Evolutionary conservation across 2,329 filamentous ascomycete species (phyloP).

Genomic region (Peltaster fructicola): DNA sequence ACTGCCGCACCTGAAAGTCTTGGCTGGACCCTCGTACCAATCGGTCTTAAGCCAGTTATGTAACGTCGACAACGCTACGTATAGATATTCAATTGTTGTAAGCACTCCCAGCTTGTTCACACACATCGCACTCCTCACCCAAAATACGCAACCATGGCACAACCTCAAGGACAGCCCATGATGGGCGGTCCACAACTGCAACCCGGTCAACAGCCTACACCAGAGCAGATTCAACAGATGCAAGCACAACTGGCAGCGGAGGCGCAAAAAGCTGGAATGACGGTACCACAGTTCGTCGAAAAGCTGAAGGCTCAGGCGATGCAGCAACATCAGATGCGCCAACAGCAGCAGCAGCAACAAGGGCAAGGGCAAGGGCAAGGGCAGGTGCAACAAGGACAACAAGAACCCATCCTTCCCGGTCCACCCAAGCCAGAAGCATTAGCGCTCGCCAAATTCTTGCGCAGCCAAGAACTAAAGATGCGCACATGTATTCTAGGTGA

Average conservation of each 20-base stretch:
- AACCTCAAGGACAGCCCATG: constrained; percentile 2
- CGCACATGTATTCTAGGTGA: constrained; percentile 87
- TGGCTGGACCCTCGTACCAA: too few species aligned
- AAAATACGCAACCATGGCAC: too few species aligned
- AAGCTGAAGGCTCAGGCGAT: constrained; percentile 35
- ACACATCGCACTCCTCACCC: too few species aligned
- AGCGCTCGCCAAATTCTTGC: constrained; percentile 76
- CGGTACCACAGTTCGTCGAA: constrained; percentile 65
- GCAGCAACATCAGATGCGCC: constrained; percentile 35
- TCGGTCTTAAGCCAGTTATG: too few species aligned
- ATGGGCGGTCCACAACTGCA: too few species aligned
- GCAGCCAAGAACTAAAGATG: constrained; percentile 67
- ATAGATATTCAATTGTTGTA: too few species aligned
- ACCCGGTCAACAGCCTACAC: constrained; percentile 43
- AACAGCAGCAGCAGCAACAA: constrained; percentile 17
- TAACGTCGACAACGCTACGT: too few species aligned
- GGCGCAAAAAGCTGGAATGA: constrained; percentile 69
- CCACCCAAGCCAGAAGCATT: constrained; percentile 79
- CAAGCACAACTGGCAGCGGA: constrained; percentile 68
- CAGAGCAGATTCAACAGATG: constrained; percentile 72
- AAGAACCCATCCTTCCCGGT: constrained; percentile 53
- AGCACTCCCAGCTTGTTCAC: too few species aligned
- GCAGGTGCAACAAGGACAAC: constrained; percentile 30
- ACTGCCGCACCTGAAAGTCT: too few species aligned
- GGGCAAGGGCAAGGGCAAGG: constrained; percentile 22